These are phyloP conservation scores for Xanthoconium separans DNA, from an alignment of 1,284 basidiomycete species.

Conservation along the genomic window DNA sequence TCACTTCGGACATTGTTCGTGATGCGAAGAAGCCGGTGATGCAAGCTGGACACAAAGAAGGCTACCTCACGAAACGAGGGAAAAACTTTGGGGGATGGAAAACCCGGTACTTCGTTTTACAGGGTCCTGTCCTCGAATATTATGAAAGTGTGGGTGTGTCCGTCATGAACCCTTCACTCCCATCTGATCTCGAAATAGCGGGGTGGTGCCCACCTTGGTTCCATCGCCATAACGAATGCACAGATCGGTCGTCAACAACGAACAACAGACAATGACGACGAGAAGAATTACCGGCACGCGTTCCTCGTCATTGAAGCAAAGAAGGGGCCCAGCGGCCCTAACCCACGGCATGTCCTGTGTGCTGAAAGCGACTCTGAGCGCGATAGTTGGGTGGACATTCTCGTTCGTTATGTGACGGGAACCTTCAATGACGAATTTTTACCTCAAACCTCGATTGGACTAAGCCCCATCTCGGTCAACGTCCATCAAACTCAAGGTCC, in stretches of 20 bases:
- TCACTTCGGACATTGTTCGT: conserved; percentile 85
- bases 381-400: conserved; percentile 92
- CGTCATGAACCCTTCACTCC: conserved; percentile 5
- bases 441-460: conserved; percentile 14
- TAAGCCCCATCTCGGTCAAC: conserved; percentile 30
- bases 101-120: conserved; percentile 90
- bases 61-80: conserved; percentile 94
- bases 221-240: conserved; percentile 82
- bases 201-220: conserved; percentile 87
- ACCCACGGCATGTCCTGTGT: conserved; percentile 88
- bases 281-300: conserved; percentile 94
- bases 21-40: conserved; percentile 71
- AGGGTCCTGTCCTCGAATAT: conserved; percentile 87
- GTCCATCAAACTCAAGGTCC: conserved; percentile 19
- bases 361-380: conserved; percentile 93
- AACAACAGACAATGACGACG: conserved; percentile 63
- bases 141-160: conserved; percentile 83
- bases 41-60: conserved; percentile 88
- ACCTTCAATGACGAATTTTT: conserved; percentile 66
- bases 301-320: conserved; percentile 93
- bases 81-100: conserved; percentile 98
- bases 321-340: conserved; percentile 66
- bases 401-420: conserved; percentile 82
- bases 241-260: conserved; percentile 66
- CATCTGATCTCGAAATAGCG: conserved; percentile 50